Evolutionary conservation across 176 grass and related monocot genomes (phyloP), one percentile per base, ranked within the genome.

Genomic region (Puccinellia tenuiflora): DNA sequence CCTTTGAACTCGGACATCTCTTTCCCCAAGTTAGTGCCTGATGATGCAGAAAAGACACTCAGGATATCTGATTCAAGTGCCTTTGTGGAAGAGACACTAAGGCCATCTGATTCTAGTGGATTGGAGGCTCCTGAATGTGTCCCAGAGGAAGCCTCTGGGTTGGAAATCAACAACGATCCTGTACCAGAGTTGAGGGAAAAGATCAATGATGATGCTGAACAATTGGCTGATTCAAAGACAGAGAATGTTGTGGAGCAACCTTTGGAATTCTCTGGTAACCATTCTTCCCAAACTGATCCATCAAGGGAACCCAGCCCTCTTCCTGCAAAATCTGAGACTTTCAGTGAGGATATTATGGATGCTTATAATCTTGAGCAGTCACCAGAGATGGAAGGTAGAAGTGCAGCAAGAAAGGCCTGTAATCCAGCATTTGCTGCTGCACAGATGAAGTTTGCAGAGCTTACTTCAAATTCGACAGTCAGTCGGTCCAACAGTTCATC

Each of bases 351-450:
- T 51, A 38, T 33, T 28, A 35, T 60, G 14, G 67, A 55, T 50
- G 45, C 74, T 38, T 45, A 45, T 83, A 87, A 85, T 89, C 71
- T 80, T 72, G 85, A 82, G 47, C 84, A 93, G 69, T 74, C 83
- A 43, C 28, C 56, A 69, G 90, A 80, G 63, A 83, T 75, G 70
- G 93, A 90, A 77, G 79, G 18, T 61, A 92, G 88, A 85, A 96
- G 66, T 48, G 64, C 80, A 30, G 37, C 45, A 69, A 93, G 77
- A 85, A 99, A 86, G 70, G 62, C 29, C 22, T 88, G 86, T 73
- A 99, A 96, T 86, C 89, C 96, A 65, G 91, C 92, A 35, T 99
- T 94, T 88, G 87, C 91, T 89, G 91, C 93, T 85, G 93, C 93
- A 54, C 93, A 99, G 78, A 76, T 93, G 65, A 99, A 96, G 78